Percentiles rank a stretch among this genome's conserved stretches.
phyloP scores from a whole-genome alignment of 352 stramenopile species.

The Phytophthora fragariaefolia region DNA sequence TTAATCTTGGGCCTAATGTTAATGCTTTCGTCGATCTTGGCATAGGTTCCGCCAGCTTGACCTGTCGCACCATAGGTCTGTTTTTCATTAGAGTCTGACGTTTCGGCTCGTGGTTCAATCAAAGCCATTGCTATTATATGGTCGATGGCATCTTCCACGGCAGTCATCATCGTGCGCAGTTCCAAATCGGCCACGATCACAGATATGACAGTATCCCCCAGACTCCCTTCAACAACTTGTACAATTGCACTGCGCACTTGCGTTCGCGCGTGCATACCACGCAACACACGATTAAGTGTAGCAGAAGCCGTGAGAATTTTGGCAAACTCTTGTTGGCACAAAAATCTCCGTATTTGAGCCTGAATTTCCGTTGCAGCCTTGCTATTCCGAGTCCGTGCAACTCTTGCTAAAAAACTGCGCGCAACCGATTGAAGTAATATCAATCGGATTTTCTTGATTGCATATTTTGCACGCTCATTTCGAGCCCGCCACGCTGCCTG shows the following conservation, averaged over 20 bases:
- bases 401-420: constrained; percentile 30
- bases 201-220: constrained; percentile 12
- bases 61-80: too few relatives aligned
- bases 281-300: constrained; percentile 44
- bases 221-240: neutral
- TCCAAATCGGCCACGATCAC: constrained; percentile 10
- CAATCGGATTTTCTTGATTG: constrained; percentile 36
- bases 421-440: constrained; percentile 42
- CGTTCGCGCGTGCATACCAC: constrained; percentile 33
- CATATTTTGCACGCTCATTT: constrained; percentile 37
- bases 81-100: too few relatives aligned
- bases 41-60: too few relatives aligned
- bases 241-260: constrained; percentile 14
- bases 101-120: neutral
- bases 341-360: constrained; percentile 31
- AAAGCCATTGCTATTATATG: constrained; percentile 3
- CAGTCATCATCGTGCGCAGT: neutral
- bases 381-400: constrained; percentile 12
- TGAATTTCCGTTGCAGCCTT: constrained; percentile 40
- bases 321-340: constrained; percentile 27
- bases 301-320: constrained; percentile 22
- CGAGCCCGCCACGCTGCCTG: constrained; percentile 39
- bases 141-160: constrained; percentile 6
- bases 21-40: neutral
- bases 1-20: neutral